These are phyloP conservation scores for Phytophthora agathidicida DNA, from an alignment of 352 stramenopile genomes.

Conservation along the genomic window DNA sequence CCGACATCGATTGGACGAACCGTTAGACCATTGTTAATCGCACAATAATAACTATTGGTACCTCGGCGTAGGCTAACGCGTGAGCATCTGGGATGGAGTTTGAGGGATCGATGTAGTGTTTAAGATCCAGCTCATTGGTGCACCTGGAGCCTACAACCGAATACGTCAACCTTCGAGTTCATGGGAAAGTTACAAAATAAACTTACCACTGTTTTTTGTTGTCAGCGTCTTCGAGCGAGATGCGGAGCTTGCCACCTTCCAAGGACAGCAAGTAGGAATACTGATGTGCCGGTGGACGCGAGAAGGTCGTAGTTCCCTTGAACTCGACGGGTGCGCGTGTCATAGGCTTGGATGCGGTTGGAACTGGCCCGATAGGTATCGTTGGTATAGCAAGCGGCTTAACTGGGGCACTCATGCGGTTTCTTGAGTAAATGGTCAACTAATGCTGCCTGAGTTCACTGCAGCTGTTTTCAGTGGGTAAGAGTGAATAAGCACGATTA, in stretches of 20 bases:
- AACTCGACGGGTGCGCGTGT: not conserved
- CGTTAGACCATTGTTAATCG: too few species aligned
- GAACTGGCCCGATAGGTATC: not conserved
- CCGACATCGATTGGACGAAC: too few species aligned
- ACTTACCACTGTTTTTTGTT: slow-evolving; percentile 17
- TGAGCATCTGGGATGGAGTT: slow-evolving; percentile 7
- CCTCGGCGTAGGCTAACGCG: slow-evolving; percentile 8
- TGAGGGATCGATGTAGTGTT: slow-evolving; percentile 2
- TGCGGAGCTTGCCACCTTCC: slow-evolving; percentile 6
- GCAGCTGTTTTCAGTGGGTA: too few species aligned
- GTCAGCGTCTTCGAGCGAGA: slow-evolving; percentile 14
- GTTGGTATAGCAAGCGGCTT: not conserved
- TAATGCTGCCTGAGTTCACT: not conserved
- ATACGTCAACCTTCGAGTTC: too few species aligned
- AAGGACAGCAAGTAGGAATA: slow-evolving; percentile 9
- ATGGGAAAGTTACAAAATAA: too few species aligned
- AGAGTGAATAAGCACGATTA: too few species aligned
- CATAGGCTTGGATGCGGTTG: not conserved
- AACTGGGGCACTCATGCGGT: not conserved
- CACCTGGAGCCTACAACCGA: too few species aligned
- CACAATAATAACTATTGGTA: too few species aligned
- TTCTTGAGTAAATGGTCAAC: not conserved
- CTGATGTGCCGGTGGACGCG: not conserved
- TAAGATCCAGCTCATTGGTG: not conserved
- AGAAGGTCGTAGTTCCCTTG: slow-evolving; percentile 1